Percentiles rank a stretch among this genome's conserved stretches.
phyloP scores from a whole-genome alignment of 1,284 basidiomycete genomes.

The Rugosomyces carneus region DNA sequence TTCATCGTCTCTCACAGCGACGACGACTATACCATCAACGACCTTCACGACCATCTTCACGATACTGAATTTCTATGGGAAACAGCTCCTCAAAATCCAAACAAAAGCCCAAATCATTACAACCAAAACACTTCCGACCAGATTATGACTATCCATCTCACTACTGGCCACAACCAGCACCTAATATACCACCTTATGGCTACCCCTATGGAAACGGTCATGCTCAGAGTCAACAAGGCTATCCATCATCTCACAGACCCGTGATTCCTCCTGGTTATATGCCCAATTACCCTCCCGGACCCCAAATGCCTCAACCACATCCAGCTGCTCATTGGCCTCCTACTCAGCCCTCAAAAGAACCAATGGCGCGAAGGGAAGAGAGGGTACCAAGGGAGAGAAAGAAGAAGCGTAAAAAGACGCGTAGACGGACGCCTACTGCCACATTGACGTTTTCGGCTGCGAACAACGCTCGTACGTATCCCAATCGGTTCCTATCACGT shows the following conservation, averaged over 20 bases:
- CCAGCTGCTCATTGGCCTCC: background rate
- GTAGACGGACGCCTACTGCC: conserved; percentile 3
- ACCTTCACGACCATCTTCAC: too few species aligned
- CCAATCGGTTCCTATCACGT: too few species aligned
- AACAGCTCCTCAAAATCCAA: background rate
- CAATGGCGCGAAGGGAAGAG: background rate
- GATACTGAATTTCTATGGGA: background rate
- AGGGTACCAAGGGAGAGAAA: background rate
- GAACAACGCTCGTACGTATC: background rate
- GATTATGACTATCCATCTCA: background rate
- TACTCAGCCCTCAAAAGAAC: background rate
- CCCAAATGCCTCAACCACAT: conserved; percentile 10
- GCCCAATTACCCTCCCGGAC: conserved; percentile 8
- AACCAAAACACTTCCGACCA: background rate
- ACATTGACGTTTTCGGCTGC: conserved; percentile 5
- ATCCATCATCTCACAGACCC: background rate
- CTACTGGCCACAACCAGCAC: background rate
- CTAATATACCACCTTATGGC: background rate
- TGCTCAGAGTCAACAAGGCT: background rate
- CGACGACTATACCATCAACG: too few species aligned
- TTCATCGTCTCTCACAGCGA: too few species aligned
- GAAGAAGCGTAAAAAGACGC: conserved; percentile 6
- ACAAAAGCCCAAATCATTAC: background rate
- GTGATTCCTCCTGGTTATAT: conserved; percentile 2
- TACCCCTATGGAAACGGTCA: background rate